These are phyloP conservation scores for Phanerodontia chrysosporium DNA, from an alignment of 768 basidiomycete species.

Conservation along the genomic window DNA sequence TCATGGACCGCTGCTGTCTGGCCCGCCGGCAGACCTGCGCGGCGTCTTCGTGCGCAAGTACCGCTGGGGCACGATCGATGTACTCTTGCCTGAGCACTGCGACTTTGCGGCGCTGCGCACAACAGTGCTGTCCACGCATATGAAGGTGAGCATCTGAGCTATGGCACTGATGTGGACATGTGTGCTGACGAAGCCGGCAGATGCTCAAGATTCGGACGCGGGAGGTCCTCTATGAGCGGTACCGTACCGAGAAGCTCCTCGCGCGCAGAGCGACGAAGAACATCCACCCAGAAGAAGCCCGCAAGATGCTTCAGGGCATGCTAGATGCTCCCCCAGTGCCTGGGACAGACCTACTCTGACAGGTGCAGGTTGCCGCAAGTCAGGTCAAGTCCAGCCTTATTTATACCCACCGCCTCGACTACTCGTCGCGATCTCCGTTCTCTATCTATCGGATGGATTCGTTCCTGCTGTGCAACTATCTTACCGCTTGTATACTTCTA, in stretches of 20 bases:
- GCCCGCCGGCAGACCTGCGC: conserved; percentile 62
- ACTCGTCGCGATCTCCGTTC: not conserved
- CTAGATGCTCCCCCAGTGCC: not conserved
- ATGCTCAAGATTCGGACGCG: conserved; percentile 78
- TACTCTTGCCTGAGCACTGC: conserved; percentile 80
- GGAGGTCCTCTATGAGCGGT: conserved; percentile 91
- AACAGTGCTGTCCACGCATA: conserved; percentile 77
- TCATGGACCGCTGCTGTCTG: conserved; percentile 40
- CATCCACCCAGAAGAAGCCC: conserved; percentile 71
- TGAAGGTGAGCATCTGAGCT: conserved; percentile 57
- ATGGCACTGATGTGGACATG: not conserved
- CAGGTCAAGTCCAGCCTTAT: no score
- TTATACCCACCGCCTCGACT: not conserved
- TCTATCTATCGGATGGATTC: not conserved
- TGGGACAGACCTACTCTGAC: not conserved
- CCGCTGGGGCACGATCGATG: conserved; percentile 87
- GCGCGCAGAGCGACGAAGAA: conserved; percentile 78
- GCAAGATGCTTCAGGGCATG: conserved; percentile 68
- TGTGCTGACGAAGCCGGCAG: conserved; percentile 32
- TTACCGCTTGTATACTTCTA: not conserved
- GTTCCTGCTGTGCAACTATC: conserved; percentile 5
- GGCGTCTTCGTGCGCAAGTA: conserved; percentile 77
- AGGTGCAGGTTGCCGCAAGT: no score
- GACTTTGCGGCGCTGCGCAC: conserved; percentile 86
- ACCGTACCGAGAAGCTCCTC: conserved; percentile 85